A percentile compares a stretch with the other conserved stretches of the same genome.
Conservation (phyloP, 2,329 filamentous ascomycete species). For the Beauveria scarabaeidicola region DNA sequence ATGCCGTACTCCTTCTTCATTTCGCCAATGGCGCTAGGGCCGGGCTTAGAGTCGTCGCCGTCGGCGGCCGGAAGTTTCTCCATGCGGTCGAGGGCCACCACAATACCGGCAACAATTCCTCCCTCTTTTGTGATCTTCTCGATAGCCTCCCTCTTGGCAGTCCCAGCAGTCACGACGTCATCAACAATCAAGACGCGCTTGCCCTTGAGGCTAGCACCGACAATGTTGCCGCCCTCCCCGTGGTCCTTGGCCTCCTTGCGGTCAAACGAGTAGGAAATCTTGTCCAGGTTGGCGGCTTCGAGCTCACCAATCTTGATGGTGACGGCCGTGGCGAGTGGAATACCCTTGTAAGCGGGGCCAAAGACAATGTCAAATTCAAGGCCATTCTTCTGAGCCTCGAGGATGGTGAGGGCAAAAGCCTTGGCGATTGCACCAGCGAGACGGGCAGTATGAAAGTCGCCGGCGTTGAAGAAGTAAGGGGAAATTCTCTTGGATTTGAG, state of each 20-base stretch:
- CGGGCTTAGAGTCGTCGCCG: conserved; percentile 58
- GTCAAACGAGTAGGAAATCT: conserved; percentile 81
- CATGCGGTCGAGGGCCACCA: conserved; percentile 81
- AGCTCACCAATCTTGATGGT: conserved; percentile 66
- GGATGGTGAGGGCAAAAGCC: conserved; percentile 67
- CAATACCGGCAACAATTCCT: conserved; percentile 74
- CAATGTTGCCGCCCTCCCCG: conserved; percentile 88
- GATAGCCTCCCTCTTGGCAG: conserved; percentile 87
- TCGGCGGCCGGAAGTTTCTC: conserved; percentile 65
- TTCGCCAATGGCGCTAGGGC: conserved; percentile 77
- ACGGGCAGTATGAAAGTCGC: conserved; percentile 74
- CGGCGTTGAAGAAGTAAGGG: conserved; percentile 97
- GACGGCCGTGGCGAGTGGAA: conserved; percentile 75
- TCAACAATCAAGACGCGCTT: conserved; percentile 87
- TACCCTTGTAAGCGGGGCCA: conserved; percentile 93
- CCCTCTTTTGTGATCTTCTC: conserved; percentile 81
- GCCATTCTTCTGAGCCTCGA: conserved; percentile 34
- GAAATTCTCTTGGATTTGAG: conserved; percentile 88
- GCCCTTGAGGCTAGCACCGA: conserved; percentile 75
- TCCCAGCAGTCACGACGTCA: conserved; percentile 94
- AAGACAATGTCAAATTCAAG: conserved; percentile 78
- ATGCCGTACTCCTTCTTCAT: conserved; percentile 75
- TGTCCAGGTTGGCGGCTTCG: conserved; percentile 55
- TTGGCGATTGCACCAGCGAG: conserved; percentile 69
- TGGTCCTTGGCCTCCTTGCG: conserved; percentile 95